These are phyloP conservation scores for Dipteronia sinensis DNA, from an alignment of 345 rosid species.

Conservation along the genomic window DNA sequence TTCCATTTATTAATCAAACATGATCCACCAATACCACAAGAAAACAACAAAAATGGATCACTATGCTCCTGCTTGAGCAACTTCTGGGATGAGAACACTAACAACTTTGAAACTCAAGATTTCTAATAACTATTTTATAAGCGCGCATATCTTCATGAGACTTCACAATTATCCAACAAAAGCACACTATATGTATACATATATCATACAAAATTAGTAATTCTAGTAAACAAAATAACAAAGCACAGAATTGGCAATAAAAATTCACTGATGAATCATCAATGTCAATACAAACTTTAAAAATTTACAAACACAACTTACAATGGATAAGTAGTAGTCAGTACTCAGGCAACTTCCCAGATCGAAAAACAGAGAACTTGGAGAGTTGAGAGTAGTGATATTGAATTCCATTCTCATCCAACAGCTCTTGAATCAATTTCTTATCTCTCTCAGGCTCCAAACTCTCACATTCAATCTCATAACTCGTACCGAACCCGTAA, in stretches of 20 bases:
- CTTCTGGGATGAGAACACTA: background rate
- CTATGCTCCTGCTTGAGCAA: background rate
- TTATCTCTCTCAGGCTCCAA: slow-evolving; percentile 55
- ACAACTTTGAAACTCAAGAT: background rate
- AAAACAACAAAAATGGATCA: background rate
- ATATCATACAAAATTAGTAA: too few relatives aligned
- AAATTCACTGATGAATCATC: background rate
- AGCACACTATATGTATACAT: too few relatives aligned
- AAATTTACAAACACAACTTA: background rate
- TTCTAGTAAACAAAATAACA: too few relatives aligned
- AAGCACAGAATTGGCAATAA: background rate
- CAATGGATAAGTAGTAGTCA: slow-evolving; percentile 13
- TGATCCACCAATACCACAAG: background rate
- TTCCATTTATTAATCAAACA: background rate
- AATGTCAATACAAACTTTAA: background rate
- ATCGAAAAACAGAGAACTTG: slow-evolving; percentile 61
- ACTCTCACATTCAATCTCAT: slow-evolving; percentile 74
- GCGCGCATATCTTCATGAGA: background rate
- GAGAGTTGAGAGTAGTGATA: slow-evolving; percentile 50
- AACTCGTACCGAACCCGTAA: slow-evolving; percentile 55
- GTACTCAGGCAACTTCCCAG: slow-evolving; percentile 44
- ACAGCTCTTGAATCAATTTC: slow-evolving; percentile 45
- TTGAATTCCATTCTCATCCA: slow-evolving; percentile 51
- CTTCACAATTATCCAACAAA: background rate
- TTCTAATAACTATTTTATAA: background rate